Percentiles rank a stretch among this genome's conserved stretches.
phyloP scores from a whole-genome alignment of 225 moss, liverwort and hornwort genomes.

The Sphagnum tenellum region DNA sequence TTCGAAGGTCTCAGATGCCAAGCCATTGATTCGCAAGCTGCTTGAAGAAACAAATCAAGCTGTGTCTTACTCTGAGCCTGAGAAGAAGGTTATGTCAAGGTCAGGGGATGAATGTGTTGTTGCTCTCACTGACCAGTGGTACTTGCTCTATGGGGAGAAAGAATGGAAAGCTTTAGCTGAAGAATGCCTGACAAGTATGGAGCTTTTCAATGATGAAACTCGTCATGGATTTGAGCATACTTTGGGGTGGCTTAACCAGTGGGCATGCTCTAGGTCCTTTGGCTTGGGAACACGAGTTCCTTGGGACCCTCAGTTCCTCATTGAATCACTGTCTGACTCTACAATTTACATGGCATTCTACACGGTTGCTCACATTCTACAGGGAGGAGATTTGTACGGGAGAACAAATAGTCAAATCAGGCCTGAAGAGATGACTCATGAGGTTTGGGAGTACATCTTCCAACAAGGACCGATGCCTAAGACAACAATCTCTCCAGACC shows the following conservation, averaged over 20 bases:
- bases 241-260: constrained; percentile 81
- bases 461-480: constrained; percentile 62
- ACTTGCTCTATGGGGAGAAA: constrained; percentile 61
- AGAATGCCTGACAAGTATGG: constrained; percentile 45
- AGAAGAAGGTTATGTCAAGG: constrained; percentile 94
- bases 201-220: constrained; percentile 51
- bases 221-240: constrained; percentile 70
- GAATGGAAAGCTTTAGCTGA: constrained; percentile 49
- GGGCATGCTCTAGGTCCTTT: constrained; percentile 96
- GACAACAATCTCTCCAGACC: constrained; percentile 47
- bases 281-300: constrained; percentile 87
- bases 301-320: constrained; percentile 89
- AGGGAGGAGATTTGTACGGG: constrained; percentile 82
- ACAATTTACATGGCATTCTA: constrained; percentile 98
- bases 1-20: constrained; percentile 61
- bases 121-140: constrained; percentile 97
- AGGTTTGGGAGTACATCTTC: constrained; percentile 79
- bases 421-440: constrained; percentile 73
- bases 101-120: constrained; percentile 99
- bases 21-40: constrained; percentile 58
- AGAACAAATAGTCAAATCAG: constrained; percentile 20
- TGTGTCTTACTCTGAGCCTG: constrained; percentile 79
- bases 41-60: constrained; percentile 51
- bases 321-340: constrained; percentile 94
- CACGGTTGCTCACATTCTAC: constrained; percentile 72